phyloP scores from a whole-genome alignment of 768 basidiomycete species.

The Symmetrospora coprosmae region DNA sequence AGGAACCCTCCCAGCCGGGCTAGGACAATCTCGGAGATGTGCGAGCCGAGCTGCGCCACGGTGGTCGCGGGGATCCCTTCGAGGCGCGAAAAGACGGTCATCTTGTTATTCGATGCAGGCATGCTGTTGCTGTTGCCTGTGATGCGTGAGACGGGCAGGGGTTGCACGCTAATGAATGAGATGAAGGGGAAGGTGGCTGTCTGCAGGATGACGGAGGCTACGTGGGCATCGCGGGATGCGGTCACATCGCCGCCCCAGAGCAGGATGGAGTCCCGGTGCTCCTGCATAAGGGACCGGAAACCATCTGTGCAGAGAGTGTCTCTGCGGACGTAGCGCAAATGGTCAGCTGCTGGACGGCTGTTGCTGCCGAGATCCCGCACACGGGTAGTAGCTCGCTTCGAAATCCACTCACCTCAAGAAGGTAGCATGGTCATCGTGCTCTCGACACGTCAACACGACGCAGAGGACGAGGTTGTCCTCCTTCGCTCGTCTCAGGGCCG shows the following conservation, averaged over 20 bases:
- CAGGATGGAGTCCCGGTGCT: conserved; percentile 51
- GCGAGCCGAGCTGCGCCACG: conserved; percentile 48
- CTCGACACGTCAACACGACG: conserved; percentile 67
- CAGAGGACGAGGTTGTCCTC: conserved; percentile 60
- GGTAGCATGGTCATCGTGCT: conserved; percentile 74
- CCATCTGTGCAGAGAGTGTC: conserved; percentile 55
- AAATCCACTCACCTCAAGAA: conserved; percentile 61
- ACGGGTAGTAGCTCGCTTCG: too few relatives aligned
- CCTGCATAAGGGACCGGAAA: conserved; percentile 43
- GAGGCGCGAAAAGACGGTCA: conserved; percentile 76
- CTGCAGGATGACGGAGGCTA: conserved; percentile 45
- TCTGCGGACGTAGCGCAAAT: too few relatives aligned
- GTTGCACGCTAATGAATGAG: conserved; percentile 77
- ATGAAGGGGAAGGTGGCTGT: conserved; percentile 86
- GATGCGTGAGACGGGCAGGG: conserved; percentile 41
- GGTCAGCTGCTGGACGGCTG: too few relatives aligned
- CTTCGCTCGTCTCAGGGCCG: conserved; percentile 56
- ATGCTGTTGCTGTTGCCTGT: conserved; percentile 35
- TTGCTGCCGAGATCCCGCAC: too few relatives aligned
- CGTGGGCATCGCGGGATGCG: conserved; percentile 56
- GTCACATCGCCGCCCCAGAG: conserved; percentile 89
- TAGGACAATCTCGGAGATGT: conserved; percentile 57
- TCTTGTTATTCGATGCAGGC: conserved; percentile 40
- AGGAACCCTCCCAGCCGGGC: conserved; percentile 72
- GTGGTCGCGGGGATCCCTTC: conserved; percentile 58